Conservation (phyloP, 2,329 filamentous ascomycete genomes). For the Aspergillus pseudoviridinutans region DNA sequence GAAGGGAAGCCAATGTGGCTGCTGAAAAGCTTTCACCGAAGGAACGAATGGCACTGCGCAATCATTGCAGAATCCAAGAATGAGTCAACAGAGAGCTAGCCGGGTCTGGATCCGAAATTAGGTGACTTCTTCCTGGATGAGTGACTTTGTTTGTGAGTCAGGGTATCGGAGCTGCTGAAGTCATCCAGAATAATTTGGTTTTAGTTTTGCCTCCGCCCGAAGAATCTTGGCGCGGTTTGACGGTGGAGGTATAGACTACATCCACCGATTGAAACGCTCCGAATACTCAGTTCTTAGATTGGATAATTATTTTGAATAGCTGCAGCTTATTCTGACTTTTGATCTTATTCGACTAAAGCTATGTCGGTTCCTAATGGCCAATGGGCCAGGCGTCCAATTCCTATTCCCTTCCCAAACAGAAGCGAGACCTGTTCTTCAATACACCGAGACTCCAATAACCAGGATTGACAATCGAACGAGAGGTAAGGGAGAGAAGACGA, state of each 20-base stretch:
- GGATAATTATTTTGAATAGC: not conserved
- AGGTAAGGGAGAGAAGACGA: not conserved
- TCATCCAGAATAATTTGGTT: not conserved
- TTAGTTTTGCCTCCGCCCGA: not conserved
- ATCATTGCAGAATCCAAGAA: not conserved
- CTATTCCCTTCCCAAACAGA: not conserved
- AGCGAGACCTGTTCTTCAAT: not conserved
- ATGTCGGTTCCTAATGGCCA: not conserved
- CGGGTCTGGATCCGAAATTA: not conserved
- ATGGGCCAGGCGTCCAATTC: not conserved
- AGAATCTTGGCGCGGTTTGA: not conserved
- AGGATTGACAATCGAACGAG: not conserved
- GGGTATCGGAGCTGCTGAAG: not conserved
- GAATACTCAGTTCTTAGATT: not conserved
- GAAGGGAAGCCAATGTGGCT: slow-evolving; percentile 37
- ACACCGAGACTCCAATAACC: not conserved
- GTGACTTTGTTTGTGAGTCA: not conserved
- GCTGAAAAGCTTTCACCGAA: slow-evolving; percentile 1
- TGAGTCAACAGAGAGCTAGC: not conserved
- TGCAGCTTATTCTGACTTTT: not conserved
- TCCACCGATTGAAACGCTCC: not conserved
- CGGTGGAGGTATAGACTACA: not conserved
- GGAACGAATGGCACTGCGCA: not conserved
- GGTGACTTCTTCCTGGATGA: not conserved
- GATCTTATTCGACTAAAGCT: not conserved